These are phyloP conservation scores for Deuterostichococcus epilithicus DNA, from an alignment of 139 green algal species.

Conservation along the genomic window DNA sequence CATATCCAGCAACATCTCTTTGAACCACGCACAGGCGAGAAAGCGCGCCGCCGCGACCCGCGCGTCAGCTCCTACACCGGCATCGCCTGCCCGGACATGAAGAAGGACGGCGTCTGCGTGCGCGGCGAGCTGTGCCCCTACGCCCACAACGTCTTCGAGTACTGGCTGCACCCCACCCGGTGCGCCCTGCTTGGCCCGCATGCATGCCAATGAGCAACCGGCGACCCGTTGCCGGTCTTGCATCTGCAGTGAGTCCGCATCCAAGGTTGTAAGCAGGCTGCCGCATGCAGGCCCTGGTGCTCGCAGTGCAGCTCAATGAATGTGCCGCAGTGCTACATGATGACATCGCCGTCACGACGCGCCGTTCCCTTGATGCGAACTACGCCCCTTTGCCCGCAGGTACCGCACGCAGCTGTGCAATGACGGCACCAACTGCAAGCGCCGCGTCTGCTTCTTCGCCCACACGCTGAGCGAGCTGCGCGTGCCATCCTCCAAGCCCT, in stretches of 20 bases:
- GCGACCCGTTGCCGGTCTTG: no score
- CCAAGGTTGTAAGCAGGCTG: no score
- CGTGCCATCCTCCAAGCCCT: slow-evolving; percentile 48
- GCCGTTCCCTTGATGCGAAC: no score
- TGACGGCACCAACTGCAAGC: slow-evolving; percentile 68
- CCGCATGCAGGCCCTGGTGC: no score
- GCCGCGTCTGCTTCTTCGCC: slow-evolving; percentile 93
- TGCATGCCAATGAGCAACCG: neutral
- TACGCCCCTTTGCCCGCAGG: no score
- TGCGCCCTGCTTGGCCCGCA: neutral
- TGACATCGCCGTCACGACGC: neutral
- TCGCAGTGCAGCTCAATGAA: no score
- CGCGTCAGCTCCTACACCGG: slow-evolving; percentile 79
- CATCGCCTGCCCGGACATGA: slow-evolving; percentile 92
- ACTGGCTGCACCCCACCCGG: slow-evolving; percentile 84
- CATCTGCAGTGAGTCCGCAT: no score
- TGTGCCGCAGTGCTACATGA: no score
- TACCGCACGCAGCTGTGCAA: slow-evolving; percentile 94
- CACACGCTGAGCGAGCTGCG: slow-evolving; percentile 81
- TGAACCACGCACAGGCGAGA: slow-evolving; percentile 61
- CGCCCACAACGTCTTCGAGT: slow-evolving; percentile 90
- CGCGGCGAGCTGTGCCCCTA: slow-evolving; percentile 76
- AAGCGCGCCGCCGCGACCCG: slow-evolving; percentile 85
- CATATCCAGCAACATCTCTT: neutral
- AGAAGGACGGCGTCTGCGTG: slow-evolving; percentile 65